Evolutionary conservation across 768 basidiomycete genomes (phyloP).

Genomic region (Xerocomus spinulosus): DNA sequence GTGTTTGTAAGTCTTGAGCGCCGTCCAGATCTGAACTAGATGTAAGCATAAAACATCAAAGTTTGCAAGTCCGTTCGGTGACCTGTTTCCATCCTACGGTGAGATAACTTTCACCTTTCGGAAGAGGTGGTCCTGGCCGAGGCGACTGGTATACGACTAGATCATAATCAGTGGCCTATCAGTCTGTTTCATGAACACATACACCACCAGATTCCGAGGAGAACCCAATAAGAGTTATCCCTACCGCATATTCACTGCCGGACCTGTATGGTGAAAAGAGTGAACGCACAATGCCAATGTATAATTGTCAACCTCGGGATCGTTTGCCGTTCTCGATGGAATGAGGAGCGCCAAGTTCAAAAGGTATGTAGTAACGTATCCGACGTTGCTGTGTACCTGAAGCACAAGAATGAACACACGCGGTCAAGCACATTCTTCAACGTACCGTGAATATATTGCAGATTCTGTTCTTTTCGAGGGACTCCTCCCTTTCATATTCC

Average conservation of each 20-base stretch:
- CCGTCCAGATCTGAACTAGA: constrained; percentile 62
- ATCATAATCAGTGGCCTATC: background rate
- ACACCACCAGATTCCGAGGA: constrained; percentile 89
- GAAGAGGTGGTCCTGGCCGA: constrained; percentile 73
- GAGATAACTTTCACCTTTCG: constrained; percentile 70
- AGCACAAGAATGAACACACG: background rate
- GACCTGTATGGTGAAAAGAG: background rate
- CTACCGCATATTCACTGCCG: constrained; percentile 29
- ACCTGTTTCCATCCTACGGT: constrained; percentile 88
- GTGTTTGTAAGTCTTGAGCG: constrained; percentile 68
- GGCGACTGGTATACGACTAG: constrained; percentile 80
- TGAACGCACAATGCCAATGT: constrained; percentile 59
- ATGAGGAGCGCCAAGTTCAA: constrained; percentile 70
- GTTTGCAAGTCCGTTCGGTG: background rate
- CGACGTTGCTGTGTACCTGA: constrained; percentile 73
- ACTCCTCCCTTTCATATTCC: constrained; percentile 71
- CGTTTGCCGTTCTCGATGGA: constrained; percentile 37
- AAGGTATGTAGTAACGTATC: constrained; percentile 60
- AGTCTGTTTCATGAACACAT: constrained; percentile 22
- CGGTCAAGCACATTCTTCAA: background rate
- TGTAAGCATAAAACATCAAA: background rate
- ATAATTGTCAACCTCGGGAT: constrained; percentile 72
- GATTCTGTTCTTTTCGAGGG: constrained; percentile 78
- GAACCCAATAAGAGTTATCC: constrained; percentile 71
- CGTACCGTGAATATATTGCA: constrained; percentile 79